Percentiles rank a stretch among this genome's conserved stretches.
Conservation (phyloP, 2,329 filamentous ascomycete species). For the Neofusicoccum ribis region DNA sequence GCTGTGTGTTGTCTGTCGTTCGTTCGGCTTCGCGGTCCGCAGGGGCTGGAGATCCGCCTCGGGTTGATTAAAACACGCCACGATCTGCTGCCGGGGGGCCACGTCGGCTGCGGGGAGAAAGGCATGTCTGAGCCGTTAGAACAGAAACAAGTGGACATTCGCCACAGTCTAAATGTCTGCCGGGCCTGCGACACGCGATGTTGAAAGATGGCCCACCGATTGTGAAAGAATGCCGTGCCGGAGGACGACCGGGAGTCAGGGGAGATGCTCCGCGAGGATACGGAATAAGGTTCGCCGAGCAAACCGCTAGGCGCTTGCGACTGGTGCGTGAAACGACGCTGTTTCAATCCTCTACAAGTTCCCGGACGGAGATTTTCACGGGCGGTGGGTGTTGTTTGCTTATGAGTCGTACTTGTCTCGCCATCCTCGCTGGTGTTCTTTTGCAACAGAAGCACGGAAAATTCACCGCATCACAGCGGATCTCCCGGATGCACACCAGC, state of each 20-base stretch:
- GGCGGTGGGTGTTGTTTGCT: neutral
- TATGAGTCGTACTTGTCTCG: neutral
- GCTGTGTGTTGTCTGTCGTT: neutral
- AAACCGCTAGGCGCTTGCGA: neutral
- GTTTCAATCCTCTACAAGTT: neutral
- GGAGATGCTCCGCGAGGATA: neutral
- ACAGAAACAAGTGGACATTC: neutral
- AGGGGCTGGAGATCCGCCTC: conserved; percentile 15
- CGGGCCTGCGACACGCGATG: neutral
- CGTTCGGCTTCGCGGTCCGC: neutral
- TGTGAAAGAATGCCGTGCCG: neutral
- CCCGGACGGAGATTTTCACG: neutral
- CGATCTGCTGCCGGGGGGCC: neutral
- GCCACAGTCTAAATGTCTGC: neutral
- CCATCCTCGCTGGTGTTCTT: neutral
- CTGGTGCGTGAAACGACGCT: neutral
- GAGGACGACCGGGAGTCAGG: neutral
- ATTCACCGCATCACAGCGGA: no score
- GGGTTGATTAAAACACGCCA: conserved; percentile 15
- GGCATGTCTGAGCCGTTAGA: neutral
- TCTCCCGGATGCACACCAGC: neutral
- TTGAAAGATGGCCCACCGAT: neutral
- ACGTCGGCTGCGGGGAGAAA: neutral
- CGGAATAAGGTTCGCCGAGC: neutral
- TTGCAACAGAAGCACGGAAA: no score